Base-by-base conservation (phyloP, 257 asterid genomes). In the Gentiana macrophylla region DNA sequence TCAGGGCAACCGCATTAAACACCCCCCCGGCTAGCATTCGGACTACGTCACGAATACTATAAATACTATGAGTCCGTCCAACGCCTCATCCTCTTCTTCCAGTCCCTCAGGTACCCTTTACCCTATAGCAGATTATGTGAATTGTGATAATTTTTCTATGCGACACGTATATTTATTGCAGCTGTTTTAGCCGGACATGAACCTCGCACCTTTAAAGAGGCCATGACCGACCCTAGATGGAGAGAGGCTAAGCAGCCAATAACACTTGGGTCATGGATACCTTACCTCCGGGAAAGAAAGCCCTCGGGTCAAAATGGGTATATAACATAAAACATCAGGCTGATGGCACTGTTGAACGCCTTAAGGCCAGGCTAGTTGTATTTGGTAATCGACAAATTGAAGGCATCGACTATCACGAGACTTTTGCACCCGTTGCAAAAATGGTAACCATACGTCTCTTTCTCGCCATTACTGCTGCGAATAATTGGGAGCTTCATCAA, bases 331-430 rank as follows among this genome's bases (percentile, higher is more conserved):
- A 5, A 13, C 2, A 6, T 13, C 34, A 1, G 38, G 34, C 8
- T 5, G 57, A n/a, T 5, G 5, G n/a, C 24, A 24, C 24, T 24
- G 24, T 24, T 24, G 24, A 24, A 24, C 24, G 24, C 24, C 24
- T 24, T 24, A 53, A 53, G 35, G 36, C 57, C 12, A 34, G 2
- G 2, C 45, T 55, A 7, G 59, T 55, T 12, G 35, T 55, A 33
- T 4, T 3, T 32, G 59, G 59, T 8, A 4, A 55, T 33, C 59
- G 10, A 2, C 45, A 55, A n/a, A 34, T 55, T 44, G 59, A 55
- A 55, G 59, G 59, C 43, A 55, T 55, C 35, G 59, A 55, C 45
- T 55, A 55, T 24, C 33, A 12, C 15, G 46, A 55, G 43, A 33
- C 59, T 13, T 4, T 38, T 38, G 44, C 44, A 3, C 44, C 44